phyloP scores from a whole-genome alignment of 345 rosid species.

The Populus simonii region DNA sequence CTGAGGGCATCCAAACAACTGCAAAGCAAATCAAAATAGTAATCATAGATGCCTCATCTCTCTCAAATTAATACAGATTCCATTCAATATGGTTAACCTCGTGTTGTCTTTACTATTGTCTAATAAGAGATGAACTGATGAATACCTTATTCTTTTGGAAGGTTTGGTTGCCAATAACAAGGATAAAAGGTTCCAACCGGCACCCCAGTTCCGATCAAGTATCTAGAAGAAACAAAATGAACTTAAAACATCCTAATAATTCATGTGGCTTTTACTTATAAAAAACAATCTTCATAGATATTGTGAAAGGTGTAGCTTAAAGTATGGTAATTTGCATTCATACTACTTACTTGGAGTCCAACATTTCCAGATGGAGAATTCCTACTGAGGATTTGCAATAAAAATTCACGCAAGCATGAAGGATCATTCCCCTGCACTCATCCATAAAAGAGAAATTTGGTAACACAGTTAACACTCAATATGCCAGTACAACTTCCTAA shows the following conservation, averaged over 20 bases:
- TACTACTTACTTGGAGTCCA: constrained; percentile 69
- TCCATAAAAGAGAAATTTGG: background rate
- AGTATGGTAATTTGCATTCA: background rate
- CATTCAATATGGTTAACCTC: background rate
- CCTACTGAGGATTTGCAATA: constrained; percentile 54
- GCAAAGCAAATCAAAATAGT: constrained; percentile 12
- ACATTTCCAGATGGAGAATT: constrained; percentile 64
- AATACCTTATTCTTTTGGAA: constrained; percentile 77
- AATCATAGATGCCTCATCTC: background rate
- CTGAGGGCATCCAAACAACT: constrained; percentile 90
- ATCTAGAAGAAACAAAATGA: constrained; percentile 45
- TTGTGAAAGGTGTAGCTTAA: background rate
- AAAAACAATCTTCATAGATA: background rate
- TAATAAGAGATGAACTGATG: background rate
- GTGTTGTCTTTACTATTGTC: background rate
- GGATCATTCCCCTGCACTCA: constrained; percentile 81
- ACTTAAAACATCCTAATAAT: too few species aligned
- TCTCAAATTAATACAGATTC: background rate
- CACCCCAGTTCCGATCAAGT: constrained; percentile 94
- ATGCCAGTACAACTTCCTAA: background rate
- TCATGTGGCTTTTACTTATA: too few species aligned
- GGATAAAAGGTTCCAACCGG: constrained; percentile 93
- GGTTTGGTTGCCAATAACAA: constrained; percentile 71
- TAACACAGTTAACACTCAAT: background rate
- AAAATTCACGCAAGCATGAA: constrained; percentile 81